Conservation (phyloP, 768 basidiomycete species). For the Coprinellus aureogranulatus region DNA sequence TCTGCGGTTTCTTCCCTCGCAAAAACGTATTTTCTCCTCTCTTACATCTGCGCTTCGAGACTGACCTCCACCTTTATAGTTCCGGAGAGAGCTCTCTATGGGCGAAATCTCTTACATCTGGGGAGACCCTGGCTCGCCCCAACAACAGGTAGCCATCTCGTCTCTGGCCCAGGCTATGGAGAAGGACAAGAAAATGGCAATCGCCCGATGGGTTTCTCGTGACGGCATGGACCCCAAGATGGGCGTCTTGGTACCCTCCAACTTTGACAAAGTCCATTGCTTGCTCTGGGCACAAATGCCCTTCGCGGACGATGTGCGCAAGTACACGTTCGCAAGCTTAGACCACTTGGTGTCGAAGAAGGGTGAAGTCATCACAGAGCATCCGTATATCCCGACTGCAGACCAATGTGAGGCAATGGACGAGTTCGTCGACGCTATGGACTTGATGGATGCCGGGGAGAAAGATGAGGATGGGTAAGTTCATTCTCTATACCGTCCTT, state of each 20-base stretch:
- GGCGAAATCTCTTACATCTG: slow-evolving; percentile 85
- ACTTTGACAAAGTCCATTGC: slow-evolving; percentile 70
- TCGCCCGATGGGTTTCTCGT: slow-evolving; percentile 77
- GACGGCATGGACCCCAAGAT: slow-evolving; percentile 81
- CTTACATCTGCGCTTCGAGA: slow-evolving; percentile 1
- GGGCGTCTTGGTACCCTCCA: slow-evolving; percentile 68
- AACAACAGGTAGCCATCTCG: slow-evolving; percentile 81
- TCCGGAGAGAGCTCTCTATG: slow-evolving; percentile 79
- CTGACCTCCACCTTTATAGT: slow-evolving; percentile 39
- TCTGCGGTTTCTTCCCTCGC: slow-evolving; percentile 76
- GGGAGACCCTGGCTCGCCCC: slow-evolving; percentile 63
- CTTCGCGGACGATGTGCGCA: slow-evolving; percentile 91
- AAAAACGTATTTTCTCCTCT: slow-evolving; percentile 53
- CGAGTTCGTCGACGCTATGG: slow-evolving; percentile 83
- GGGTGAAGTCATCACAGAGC: slow-evolving; percentile 69
- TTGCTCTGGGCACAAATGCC: slow-evolving; percentile 91
- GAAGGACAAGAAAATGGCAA: slow-evolving; percentile 63
- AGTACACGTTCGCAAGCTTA: slow-evolving; percentile 82
- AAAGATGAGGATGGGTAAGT: slow-evolving; percentile 72
- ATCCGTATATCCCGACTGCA: slow-evolving; percentile 80
- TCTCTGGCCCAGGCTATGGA: slow-evolving; percentile 84
- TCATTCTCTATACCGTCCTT: too few relatives aligned
- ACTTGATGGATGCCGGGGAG: slow-evolving; percentile 75
- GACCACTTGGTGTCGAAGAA: slow-evolving; percentile 69
- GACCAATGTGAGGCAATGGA: slow-evolving; percentile 83